Evolutionary conservation across 1,139 yeast genomes (phyloP).

Genomic region (Blastobotrys elegans): DNA sequence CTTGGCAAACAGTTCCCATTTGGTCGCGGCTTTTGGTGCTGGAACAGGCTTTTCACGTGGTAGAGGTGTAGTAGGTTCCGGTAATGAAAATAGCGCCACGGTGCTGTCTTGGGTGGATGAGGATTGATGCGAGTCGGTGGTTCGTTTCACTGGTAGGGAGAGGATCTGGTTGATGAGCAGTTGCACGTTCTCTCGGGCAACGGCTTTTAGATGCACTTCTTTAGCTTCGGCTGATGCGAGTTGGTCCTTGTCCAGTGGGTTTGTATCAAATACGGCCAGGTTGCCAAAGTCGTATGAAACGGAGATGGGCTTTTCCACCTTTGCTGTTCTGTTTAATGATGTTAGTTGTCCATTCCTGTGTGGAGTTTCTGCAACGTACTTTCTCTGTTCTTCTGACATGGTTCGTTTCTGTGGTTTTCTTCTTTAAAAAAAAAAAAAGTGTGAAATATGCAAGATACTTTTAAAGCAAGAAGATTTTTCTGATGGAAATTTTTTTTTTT

Average conservation of each 20-base stretch:
- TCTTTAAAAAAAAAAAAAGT: not conserved
- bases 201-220: conserved; percentile 59
- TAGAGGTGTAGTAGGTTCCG: conserved; percentile 73
- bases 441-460: not conserved
- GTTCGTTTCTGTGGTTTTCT: not conserved
- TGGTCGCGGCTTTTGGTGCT: conserved; percentile 84
- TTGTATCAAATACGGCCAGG: conserved; percentile 69
- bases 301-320: conserved; percentile 85
- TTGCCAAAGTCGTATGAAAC: conserved; percentile 83
- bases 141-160: conserved; percentile 80
- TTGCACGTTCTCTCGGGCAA: conserved; percentile 92
- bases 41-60: conserved; percentile 98
- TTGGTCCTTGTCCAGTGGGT: conserved; percentile 78
- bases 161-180: conserved; percentile 83
- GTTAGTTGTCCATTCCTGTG: too few relatives aligned
- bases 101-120: conserved; percentile 58
- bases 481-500: not conserved
- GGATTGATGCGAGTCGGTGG: conserved; percentile 63
- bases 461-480: not conserved
- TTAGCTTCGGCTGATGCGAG: conserved; percentile 54
- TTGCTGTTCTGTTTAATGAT: conserved; percentile 53
- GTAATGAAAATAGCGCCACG: conserved; percentile 78
- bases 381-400: not conserved
- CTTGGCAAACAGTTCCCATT: conserved; percentile 96
- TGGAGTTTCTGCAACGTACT: too few relatives aligned